Base-by-base conservation (phyloP, 441 rosid species). In the Erodium texanum region DNA sequence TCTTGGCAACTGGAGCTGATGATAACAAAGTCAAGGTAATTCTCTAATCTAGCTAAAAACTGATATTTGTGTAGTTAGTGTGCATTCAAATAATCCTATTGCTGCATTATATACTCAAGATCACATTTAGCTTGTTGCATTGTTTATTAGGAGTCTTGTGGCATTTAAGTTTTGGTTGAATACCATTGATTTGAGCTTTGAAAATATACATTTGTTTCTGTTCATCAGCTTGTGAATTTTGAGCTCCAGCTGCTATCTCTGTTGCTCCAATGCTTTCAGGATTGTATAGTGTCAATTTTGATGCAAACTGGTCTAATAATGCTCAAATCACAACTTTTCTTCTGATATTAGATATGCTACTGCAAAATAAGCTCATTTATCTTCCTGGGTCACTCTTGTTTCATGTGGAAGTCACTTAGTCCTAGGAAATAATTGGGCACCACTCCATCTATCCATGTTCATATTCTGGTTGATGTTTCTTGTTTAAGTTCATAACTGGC, bases 21-120 rank as follows among this genome's bases (percentile, higher is more conserved):
- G 99, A 94, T 82, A 92, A 92, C 78, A 94, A 94, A 94, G 89
- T 94, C 81, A 92, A 94, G 97, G 99, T 92, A 79, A 41, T 45
- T 4, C 48, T 16, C 18, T 18, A 54, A 54, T 54, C 22, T 20
- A 54, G 19, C 61, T 16, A 20, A 54, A 54, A 16, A 54, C 20
- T 18, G 61, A 54, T 54, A 54, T 54, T 54, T 54, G 61, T 54
- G 61, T 54, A 5, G 12, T 54, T 54, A 54, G 61, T 16, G 61
- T 16, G 8, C 3, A 18, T 16, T 18, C 5, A 7, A 0, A 19
- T 8, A 18, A 16, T 20, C 22, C 7, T 54, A 54, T 54, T 54
- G 61, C 61, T 54, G 61, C 61, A 54, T 19, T 54, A 11, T 54
- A 1, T 54, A 8, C 23, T 43, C 16, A 54, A 54, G 10, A 19